Evolutionary conservation across 2,329 filamentous ascomycete genomes (phyloP), one percentile per base, ranked within the genome.

Genomic region (Curvularia sp.): DNA sequence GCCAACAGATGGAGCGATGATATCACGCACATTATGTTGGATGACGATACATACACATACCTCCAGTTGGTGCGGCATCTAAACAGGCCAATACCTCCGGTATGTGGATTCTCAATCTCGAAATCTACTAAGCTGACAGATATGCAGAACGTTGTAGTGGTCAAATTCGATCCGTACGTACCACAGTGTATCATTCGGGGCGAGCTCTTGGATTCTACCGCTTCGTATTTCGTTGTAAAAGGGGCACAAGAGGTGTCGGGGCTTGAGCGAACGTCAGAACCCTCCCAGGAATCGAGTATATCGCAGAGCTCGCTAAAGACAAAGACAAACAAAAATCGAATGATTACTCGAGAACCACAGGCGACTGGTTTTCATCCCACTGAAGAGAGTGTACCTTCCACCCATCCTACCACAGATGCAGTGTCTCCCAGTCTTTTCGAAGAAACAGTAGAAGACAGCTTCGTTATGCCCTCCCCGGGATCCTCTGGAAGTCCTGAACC

Each of bases 21-120:
- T 21, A 85, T 95, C 15, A 96, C 90, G 0, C 92, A 97, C 77
- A 80, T 96, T 48, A 83, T 98, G 57, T 88, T 92, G 1, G 93
- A 97, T 71, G 89, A 87, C 63, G 78, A 78, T 1, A 65, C 54
- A 18, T 78, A 95, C 49, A 79, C 79, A 0, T 93, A 87, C 70
- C 76, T 81, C 3, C 85, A 93, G 55, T 80, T 96, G 6, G 74
- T 88, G 53, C 80, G 77, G 10, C 81, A 85, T 60, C 72, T 92
- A 3, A 81, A 83, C 55, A 28, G 5, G 74, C 80, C 3, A 27
- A 49, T 49, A 28, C 23, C 47, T 25, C 10, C 34, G 6, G 47
- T 49, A 21, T 13, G 47, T 39, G n/a, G 2, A 49, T 19, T 19
- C 18, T 12, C 19, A 19, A 18, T 54, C 27, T 46, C 50, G 1